phyloP scores from a whole-genome alignment of 495 filamentous ascomycete species.

The Schizothecium vesticola region DNA sequence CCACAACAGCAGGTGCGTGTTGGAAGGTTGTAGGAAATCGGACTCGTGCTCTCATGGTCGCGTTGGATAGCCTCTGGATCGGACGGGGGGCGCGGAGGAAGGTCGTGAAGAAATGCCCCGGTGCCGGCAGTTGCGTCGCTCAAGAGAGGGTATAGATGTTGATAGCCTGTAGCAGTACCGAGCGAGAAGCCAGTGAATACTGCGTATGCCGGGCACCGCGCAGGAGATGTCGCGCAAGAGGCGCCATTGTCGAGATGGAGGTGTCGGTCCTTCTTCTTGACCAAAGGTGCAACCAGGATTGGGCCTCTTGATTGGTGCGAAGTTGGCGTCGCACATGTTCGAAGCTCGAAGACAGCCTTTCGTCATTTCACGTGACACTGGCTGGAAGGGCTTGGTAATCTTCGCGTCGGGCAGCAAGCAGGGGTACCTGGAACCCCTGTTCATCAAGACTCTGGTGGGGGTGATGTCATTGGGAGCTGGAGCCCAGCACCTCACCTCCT shows the following conservation, averaged over 20 bases:
- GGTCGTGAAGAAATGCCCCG: not conserved
- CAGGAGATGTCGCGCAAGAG: not conserved
- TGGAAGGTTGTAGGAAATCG: slow-evolving; percentile 3
- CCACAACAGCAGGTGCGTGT: not conserved
- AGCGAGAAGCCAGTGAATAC: not conserved
- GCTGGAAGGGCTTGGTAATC: not conserved
- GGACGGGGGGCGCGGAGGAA: not conserved
- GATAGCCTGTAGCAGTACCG: not conserved
- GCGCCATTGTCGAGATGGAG: not conserved
- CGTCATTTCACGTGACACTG: slow-evolving; percentile 34
- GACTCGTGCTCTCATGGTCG: slow-evolving; percentile 19
- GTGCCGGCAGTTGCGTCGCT: not conserved
- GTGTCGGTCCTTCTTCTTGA: not conserved
- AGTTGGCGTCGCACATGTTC: not conserved
- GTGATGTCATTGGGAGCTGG: not conserved
- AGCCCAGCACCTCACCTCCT: not conserved
- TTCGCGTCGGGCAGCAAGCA: not conserved
- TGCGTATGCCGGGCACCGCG: not conserved
- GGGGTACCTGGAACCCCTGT: not conserved
- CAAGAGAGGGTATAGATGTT: not conserved
- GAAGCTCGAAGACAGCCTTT: slow-evolving; percentile 4
- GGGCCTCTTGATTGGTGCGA: slow-evolving; percentile 4
- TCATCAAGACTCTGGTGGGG: not conserved
- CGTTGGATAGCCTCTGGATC: not conserved
- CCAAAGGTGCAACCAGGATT: not conserved